Conservation (phyloP, 805 yeast genomes). For the Candida khao-thaluensis region DNA sequence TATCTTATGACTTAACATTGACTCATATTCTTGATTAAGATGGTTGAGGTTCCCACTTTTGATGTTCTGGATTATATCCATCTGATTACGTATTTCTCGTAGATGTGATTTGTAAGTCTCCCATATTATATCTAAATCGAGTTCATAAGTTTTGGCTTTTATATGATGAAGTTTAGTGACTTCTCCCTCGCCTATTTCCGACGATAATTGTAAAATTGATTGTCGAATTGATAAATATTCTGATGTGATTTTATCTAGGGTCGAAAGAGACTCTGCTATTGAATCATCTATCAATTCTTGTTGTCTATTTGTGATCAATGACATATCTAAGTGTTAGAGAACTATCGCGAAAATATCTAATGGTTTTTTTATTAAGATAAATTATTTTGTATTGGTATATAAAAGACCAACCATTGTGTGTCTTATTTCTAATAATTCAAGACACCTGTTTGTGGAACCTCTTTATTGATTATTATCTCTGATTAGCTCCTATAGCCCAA, state of each 20-base stretch:
- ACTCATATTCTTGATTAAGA: constrained; percentile 22
- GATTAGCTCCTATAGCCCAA: constrained; percentile 61
- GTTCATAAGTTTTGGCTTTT: constrained; percentile 21
- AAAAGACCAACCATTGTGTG: no score
- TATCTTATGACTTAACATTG: constrained; percentile 18
- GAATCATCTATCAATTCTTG: constrained; percentile 34
- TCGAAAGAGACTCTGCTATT: constrained; percentile 26
- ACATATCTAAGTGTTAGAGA: constrained; percentile 20
- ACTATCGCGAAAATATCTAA: no score
- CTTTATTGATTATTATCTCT: not conserved
- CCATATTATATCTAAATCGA: constrained; percentile 29
- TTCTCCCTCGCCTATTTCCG: constrained; percentile 1
- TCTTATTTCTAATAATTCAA: no score
- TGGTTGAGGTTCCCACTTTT: constrained; percentile 19
- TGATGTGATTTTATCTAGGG: constrained; percentile 31
- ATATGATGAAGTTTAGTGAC: constrained; percentile 7
- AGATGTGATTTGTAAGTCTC: constrained; percentile 28
- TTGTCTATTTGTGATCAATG: constrained; percentile 30
- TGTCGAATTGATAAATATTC: constrained; percentile 36
- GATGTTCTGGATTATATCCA: constrained; percentile 18
- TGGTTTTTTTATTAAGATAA: no score
- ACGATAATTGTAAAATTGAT: constrained; percentile 23
- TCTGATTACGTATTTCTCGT: constrained; percentile 18
- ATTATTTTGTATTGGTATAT: no score
- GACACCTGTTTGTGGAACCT: no score